Evolutionary conservation across 1,284 basidiomycete genomes (phyloP).

Genomic region (Psilocybe mexicana): DNA sequence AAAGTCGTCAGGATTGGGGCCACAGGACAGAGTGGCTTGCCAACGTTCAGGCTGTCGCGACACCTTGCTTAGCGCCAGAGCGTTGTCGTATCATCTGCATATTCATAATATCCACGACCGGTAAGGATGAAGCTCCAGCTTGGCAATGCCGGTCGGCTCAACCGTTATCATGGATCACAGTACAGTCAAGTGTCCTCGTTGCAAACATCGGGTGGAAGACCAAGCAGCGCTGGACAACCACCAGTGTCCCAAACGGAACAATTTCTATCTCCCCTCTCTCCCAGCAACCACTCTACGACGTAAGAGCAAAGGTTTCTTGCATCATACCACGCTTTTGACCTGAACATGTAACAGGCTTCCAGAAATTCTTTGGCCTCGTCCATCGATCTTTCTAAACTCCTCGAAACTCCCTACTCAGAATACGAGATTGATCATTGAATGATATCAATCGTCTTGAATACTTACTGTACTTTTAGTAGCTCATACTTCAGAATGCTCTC

Average conservation of each 20-base stretch:
- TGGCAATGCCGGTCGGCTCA: too few relatives aligned
- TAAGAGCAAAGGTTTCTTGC: constrained; percentile 6
- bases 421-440: background rate
- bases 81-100: constrained; percentile 58
- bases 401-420: background rate
- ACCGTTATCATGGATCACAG: constrained; percentile 14
- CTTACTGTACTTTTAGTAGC: too few relatives aligned
- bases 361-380: background rate
- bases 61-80: constrained; percentile 44
- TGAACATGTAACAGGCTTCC: background rate
- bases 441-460: too few relatives aligned
- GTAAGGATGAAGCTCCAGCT: constrained; percentile 24
- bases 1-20: constrained; percentile 12
- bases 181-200: constrained; percentile 26
- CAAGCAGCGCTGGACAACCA: constrained; percentile 27
- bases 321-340: background rate
- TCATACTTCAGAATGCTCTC: too few relatives aligned
- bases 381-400: background rate
- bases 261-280: constrained; percentile 23
- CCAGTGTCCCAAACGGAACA: constrained; percentile 23
- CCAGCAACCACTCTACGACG: background rate
- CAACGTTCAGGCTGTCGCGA: constrained; percentile 53
- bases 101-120: constrained; percentile 55
- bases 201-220: constrained; percentile 27
- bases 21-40: constrained; percentile 39